Conservation (phyloP, 257 asterid species). For the Thymus quinquecostatus region DNA sequence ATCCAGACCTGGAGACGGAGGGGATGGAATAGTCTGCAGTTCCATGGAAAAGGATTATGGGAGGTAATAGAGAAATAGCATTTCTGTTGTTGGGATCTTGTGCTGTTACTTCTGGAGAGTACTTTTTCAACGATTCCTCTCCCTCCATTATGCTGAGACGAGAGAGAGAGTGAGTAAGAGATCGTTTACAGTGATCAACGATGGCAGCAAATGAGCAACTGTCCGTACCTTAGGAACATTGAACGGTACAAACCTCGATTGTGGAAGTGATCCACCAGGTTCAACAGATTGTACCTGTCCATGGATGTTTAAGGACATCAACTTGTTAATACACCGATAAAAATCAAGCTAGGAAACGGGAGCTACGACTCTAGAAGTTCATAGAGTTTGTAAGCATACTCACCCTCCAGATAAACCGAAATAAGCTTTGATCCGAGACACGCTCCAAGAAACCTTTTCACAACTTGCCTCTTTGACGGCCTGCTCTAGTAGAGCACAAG, state of each 20-base stretch:
- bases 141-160: slow-evolving; percentile 91
- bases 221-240: slow-evolving; percentile 64
- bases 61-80: slow-evolving; percentile 81
- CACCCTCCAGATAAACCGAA: slow-evolving; percentile 99
- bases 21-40: slow-evolving; percentile 95
- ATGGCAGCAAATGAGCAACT: slow-evolving; percentile 11
- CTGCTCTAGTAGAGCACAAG: slow-evolving; percentile 88
- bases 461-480: slow-evolving; percentile 86
- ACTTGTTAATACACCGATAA: background rate
- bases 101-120: slow-evolving; percentile 82
- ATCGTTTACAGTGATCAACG: background rate
- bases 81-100: slow-evolving; percentile 59
- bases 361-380: background rate
- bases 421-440: slow-evolving; percentile 82
- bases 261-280: slow-evolving; percentile 79
- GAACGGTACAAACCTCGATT: slow-evolving; percentile 82
- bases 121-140: slow-evolving; percentile 68
- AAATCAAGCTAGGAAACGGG: background rate
- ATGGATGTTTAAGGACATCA: slow-evolving; percentile 26
- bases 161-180: slow-evolving; percentile 19
- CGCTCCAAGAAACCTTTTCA: slow-evolving; percentile 78
- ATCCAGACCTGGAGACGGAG: slow-evolving; percentile 67
- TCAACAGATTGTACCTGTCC: slow-evolving; percentile 74
- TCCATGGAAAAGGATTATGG: slow-evolving; percentile 85
- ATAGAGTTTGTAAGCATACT: slow-evolving; percentile 30